Percentiles rank a stretch among this genome's conserved stretches.
These are phyloP conservation scores for Cronartium ribicola DNA, from an alignment of 1,284 basidiomycete genomes.

Conservation along the genomic window DNA sequence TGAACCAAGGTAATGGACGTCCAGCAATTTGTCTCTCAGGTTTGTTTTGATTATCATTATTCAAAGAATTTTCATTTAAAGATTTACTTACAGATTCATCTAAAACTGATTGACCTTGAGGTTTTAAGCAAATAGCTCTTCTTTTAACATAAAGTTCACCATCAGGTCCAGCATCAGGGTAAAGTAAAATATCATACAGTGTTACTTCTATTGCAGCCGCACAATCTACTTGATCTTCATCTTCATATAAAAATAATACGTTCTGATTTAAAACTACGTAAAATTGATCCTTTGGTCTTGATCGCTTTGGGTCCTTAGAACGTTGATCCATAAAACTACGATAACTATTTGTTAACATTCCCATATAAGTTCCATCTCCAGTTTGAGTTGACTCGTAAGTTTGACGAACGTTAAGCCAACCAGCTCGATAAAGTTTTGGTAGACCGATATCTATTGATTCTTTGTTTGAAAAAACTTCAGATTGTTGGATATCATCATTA, in stretches of 20 bases:
- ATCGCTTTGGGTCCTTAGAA: slow-evolving; percentile 64
- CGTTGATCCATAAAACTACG: slow-evolving; percentile 51
- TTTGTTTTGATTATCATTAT: neutral
- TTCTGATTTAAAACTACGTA: slow-evolving; percentile 80
- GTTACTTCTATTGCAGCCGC: slow-evolving; percentile 73
- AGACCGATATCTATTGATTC: slow-evolving; percentile 51
- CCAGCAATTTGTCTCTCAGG: slow-evolving; percentile 9
- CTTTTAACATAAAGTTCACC: slow-evolving; percentile 44
- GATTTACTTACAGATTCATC: neutral
- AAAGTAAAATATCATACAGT: slow-evolving; percentile 67
- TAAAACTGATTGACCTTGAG: slow-evolving; percentile 11
- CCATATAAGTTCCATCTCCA: slow-evolving; percentile 52
- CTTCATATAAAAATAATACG: slow-evolving; percentile 83
- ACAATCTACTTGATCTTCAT: slow-evolving; percentile 78
- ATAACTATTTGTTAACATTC: slow-evolving; percentile 48
- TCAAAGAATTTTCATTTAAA: slow-evolving; percentile 1
- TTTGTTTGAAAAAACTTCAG: slow-evolving; percentile 2
- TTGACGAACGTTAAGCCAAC: slow-evolving; percentile 77
- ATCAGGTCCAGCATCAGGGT: slow-evolving; percentile 59
- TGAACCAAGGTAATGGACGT: slow-evolving; percentile 47
- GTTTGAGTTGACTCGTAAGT: slow-evolving; percentile 66
- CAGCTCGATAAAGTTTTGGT: slow-evolving; percentile 65
- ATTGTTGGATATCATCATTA: slow-evolving; percentile 34
- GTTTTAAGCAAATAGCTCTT: slow-evolving; percentile 29
- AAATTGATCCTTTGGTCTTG: slow-evolving; percentile 79